Conservation (phyloP, 2,329 filamentous ascomycete species). For the Penicillium sp. region DNA sequence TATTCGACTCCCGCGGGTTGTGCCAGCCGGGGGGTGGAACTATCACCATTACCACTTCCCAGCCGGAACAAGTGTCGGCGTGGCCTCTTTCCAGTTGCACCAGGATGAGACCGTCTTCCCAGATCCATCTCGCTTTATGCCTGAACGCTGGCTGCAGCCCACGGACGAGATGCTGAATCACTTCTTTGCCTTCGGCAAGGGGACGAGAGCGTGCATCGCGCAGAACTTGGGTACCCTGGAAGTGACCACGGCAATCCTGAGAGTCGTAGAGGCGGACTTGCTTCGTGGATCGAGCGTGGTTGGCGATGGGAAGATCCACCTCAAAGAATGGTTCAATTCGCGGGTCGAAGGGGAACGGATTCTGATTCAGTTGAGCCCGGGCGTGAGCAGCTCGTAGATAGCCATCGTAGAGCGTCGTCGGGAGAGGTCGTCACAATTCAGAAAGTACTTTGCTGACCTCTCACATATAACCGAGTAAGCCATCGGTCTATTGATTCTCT, state of each 20-base stretch:
- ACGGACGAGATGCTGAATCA: slow-evolving; percentile 43
- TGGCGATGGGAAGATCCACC: slow-evolving; percentile 44
- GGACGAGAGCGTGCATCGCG: slow-evolving; percentile 51
- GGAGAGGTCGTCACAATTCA: too few relatives aligned
- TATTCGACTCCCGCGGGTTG: slow-evolving; percentile 49
- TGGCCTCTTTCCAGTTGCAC: slow-evolving; percentile 49
- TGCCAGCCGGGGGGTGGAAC: slow-evolving; percentile 42
- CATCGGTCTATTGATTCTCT: too few relatives aligned
- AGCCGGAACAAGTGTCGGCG: slow-evolving; percentile 46
- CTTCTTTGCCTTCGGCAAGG: slow-evolving; percentile 52
- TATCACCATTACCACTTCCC: slow-evolving; percentile 43
- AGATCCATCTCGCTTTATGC: slow-evolving; percentile 44
- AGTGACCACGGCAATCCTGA: slow-evolving; percentile 44
- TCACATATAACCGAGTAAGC: too few relatives aligned
- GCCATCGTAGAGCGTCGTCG: too few relatives aligned
- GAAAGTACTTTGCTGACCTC: too few relatives aligned
- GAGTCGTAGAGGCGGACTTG: slow-evolving; percentile 44
- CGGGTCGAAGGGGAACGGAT: slow-evolving; percentile 52
- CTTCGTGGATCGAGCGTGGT: slow-evolving; percentile 46
- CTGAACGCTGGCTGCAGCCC: slow-evolving; percentile 49
- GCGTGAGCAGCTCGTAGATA: too few relatives aligned
- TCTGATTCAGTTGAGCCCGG: slow-evolving; percentile 5
- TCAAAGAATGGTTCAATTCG: slow-evolving; percentile 58
- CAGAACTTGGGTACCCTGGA: slow-evolving; percentile 49
- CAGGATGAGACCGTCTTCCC: slow-evolving; percentile 46